Percentiles rank a stretch among this genome's conserved stretches.
These are phyloP conservation scores for Metschnikowia drakensbergensis DNA, from an alignment of 805 yeast genomes.

Conservation along the genomic window DNA sequence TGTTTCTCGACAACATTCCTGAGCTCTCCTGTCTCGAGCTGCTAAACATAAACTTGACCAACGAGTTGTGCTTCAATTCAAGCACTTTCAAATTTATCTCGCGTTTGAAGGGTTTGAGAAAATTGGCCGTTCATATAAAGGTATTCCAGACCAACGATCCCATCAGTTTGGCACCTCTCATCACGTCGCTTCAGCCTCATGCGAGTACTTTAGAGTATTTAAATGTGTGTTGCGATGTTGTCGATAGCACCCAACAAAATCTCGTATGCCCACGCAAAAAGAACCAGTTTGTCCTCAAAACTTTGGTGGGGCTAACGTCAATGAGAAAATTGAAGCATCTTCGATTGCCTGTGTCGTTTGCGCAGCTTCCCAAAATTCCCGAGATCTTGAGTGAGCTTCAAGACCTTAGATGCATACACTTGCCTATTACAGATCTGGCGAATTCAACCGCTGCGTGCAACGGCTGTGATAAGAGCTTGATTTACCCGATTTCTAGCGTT, in stretches of 20 bases:
- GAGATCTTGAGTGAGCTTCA: not conserved
- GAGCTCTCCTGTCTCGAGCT: slow-evolving; percentile 5
- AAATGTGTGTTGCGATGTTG: slow-evolving; percentile 13
- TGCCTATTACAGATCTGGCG: slow-evolving; percentile 13
- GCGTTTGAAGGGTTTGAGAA: slow-evolving; percentile 2
- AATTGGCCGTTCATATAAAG: slow-evolving; percentile 12
- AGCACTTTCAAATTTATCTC: slow-evolving; percentile 8
- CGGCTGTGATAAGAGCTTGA: slow-evolving; percentile 6
- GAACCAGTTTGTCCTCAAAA: slow-evolving; percentile 6
- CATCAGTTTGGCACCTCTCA: slow-evolving; percentile 10
- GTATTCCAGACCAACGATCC: slow-evolving; percentile 5
- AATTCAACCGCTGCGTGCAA: slow-evolving; percentile 8
- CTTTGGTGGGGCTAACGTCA: slow-evolving; percentile 8
- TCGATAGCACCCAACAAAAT: slow-evolving; percentile 2
- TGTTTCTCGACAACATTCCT: slow-evolving; percentile 12
- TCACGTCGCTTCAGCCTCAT: slow-evolving; percentile 11
- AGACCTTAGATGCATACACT: slow-evolving; percentile 8
- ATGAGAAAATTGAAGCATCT: slow-evolving; percentile 7
- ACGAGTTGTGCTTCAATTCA: slow-evolving; percentile 14
- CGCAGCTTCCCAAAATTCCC: slow-evolving; percentile 10
- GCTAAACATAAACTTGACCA: slow-evolving; percentile 13
- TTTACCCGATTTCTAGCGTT: slow-evolving; percentile 8
- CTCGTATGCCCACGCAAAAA: slow-evolving; percentile 10
- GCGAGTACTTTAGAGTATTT: slow-evolving; percentile 10
- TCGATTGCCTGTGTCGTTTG: slow-evolving; percentile 11